Conservation (phyloP, 805 yeast genomes). For the Blastobotrys mokoenaii region DNA sequence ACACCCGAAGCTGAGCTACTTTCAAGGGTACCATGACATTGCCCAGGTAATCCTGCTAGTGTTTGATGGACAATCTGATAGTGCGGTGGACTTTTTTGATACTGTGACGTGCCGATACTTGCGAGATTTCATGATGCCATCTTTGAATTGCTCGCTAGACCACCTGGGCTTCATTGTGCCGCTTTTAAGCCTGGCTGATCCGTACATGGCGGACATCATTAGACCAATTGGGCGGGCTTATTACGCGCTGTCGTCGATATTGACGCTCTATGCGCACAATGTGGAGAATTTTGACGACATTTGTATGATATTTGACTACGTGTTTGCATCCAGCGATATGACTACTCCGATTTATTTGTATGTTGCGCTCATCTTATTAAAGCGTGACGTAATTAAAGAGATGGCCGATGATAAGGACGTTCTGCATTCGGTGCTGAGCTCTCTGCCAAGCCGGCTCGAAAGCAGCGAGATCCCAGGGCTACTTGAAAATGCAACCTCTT, state of each 20-base stretch:
- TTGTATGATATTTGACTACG: slow-evolving; percentile 58
- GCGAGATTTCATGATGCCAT: slow-evolving; percentile 78
- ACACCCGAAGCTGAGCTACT: slow-evolving; percentile 60
- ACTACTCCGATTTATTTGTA: slow-evolving; percentile 52
- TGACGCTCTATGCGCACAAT: slow-evolving; percentile 77
- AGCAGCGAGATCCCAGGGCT: slow-evolving; percentile 36
- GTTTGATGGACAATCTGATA: slow-evolving; percentile 28
- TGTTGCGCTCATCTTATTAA: slow-evolving; percentile 39
- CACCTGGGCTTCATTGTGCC: slow-evolving; percentile 62
- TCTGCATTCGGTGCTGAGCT: slow-evolving; percentile 34
- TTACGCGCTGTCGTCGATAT: slow-evolving; percentile 66
- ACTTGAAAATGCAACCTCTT: too few species aligned
- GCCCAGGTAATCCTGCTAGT: slow-evolving; percentile 58
- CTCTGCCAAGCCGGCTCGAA: slow-evolving; percentile 37
- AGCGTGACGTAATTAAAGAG: slow-evolving; percentile 36
- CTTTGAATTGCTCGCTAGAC: slow-evolving; percentile 54
- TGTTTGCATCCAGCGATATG: slow-evolving; percentile 50
- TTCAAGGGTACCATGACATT: slow-evolving; percentile 91
- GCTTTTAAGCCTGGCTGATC: slow-evolving; percentile 44
- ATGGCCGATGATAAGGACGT: slow-evolving; percentile 32
- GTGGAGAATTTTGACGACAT: slow-evolving; percentile 40
- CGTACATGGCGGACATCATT: slow-evolving; percentile 30
- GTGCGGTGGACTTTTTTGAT: slow-evolving; percentile 37
- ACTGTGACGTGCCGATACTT: slow-evolving; percentile 51
- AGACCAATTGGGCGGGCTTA: slow-evolving; percentile 32